Base-by-base conservation (phyloP, 2,329 filamentous ascomycete genomes). In the Exophiala spinifera region DNA sequence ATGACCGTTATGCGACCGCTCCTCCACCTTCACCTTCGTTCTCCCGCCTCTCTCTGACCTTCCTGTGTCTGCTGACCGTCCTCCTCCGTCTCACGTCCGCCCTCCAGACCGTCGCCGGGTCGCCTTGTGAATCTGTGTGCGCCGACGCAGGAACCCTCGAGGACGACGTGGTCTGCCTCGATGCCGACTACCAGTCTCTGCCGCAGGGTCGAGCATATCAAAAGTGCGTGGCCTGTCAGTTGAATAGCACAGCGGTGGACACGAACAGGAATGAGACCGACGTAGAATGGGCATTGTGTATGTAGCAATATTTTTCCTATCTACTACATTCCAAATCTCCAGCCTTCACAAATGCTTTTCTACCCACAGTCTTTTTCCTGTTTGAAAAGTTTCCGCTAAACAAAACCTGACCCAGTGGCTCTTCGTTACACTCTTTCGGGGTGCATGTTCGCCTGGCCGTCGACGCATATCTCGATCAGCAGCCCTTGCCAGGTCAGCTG, bases 241-340 rank as follows among this genome's bases (percentile, higher is more conserved):
- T 77, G 59, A 59, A 68, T 19, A 76, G 74, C 51, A 66, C 64
- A 4, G 73, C 68, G 51, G 58, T 64, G 15, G 66, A 73, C 57
- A 49, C 58, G 2, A 43, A 42, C 1, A 67, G 65, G 1, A 70
- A 70, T 20, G 67, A 74, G 54, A 69, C 74, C 15, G 74, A 77
- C 60, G 70, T 76, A 8, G 64, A 71, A 59, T 77, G 72, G 74
- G 74, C 69, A 34, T 63, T 77, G 42, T 74, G 74, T 77, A 72
- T 59, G 73, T 25, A 21, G 28, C 28, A 31, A 31, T 31, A 31
- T 31, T 31, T 31, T 31, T 31, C 28, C 11, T 31, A 31, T 10
- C 28, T 11, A 31, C 28, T n/a, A n/a, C n/a, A n/a, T 10, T 31
- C 28, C 28, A 31, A 6, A 8, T 31, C 10, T 11, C 4, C 42